A percentile compares a stretch with the other conserved stretches of the same genome.
phyloP scores from a whole-genome alignment of 345 rosid genomes.

The Raphanus sativus region DNA sequence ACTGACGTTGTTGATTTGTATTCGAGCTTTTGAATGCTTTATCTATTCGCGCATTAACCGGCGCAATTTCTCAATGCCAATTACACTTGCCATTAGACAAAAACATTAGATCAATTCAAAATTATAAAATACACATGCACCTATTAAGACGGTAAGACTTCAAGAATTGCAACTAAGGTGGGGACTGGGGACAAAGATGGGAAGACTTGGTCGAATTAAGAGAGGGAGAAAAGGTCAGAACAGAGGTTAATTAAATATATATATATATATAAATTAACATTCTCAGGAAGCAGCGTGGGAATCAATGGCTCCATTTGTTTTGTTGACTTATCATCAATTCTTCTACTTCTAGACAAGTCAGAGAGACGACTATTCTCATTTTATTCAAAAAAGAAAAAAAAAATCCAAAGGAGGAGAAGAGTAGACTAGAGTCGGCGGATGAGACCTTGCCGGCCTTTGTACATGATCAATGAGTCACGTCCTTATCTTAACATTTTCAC shows the following conservation, averaged over 20 bases:
- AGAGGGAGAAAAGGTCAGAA: conserved; percentile 22
- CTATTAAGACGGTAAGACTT: conserved; percentile 9
- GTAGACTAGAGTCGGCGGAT: conserved; percentile 16
- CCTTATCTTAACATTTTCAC: not conserved
- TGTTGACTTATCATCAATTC: conserved; percentile 22
- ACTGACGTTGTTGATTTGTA: conserved; percentile 16
- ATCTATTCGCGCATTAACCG: conserved; percentile 33
- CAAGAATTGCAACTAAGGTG: conserved; percentile 34
- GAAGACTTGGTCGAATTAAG: conserved; percentile 31
- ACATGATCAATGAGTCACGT: conserved; percentile 6
- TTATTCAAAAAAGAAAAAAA: not conserved
- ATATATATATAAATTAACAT: not conserved
- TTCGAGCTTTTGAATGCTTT: conserved; percentile 25
- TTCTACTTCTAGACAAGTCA: conserved; percentile 29
- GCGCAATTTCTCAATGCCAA: conserved; percentile 27
- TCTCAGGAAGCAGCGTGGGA: conserved; percentile 38
- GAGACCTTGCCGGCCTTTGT: conserved; percentile 12
- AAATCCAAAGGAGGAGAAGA: not conserved
- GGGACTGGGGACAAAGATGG: conserved; percentile 13
- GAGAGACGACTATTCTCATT: conserved; percentile 34
- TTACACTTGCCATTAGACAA: conserved; percentile 11
- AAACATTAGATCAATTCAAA: not conserved
- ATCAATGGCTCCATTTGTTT: conserved; percentile 29
- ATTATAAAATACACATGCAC: not conserved
- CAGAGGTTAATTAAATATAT: not conserved